Percentiles rank a stretch among this genome's conserved stretches.
Evolutionary conservation across 1,284 basidiomycete species (phyloP).

Genomic region (Fomes fomentarius): DNA sequence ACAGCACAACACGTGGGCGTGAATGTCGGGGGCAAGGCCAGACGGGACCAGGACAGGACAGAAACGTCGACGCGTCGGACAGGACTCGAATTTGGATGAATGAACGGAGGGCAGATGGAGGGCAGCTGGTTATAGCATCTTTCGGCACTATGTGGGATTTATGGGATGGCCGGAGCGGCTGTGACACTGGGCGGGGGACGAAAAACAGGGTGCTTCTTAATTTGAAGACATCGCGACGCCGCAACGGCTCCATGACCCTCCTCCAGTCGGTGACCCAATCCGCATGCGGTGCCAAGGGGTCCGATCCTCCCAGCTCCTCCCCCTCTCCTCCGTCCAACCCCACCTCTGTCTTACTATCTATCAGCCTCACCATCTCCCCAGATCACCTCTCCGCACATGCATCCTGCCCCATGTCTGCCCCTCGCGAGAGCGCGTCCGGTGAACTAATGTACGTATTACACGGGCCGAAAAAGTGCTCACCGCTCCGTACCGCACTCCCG

Average conservation of each 20-base stretch:
- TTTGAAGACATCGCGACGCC: constrained; percentile 24
- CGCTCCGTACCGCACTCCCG: background rate
- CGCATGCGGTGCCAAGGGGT: constrained; percentile 21
- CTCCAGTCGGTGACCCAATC: constrained; percentile 15
- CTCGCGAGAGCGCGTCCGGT: no score
- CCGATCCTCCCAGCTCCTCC: constrained; percentile 9
- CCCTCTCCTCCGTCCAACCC: background rate
- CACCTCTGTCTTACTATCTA: no score
- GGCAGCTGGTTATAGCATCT: constrained; percentile 12
- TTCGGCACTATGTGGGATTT: constrained; percentile 15
- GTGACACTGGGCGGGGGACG: constrained; percentile 21
- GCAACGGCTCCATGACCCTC: constrained; percentile 22
- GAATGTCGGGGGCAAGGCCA: no score
- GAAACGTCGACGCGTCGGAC: background rate
- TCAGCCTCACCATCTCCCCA: background rate
- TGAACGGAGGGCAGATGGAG: constrained; percentile 4
- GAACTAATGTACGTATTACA: no score
- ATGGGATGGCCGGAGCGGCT: constrained; percentile 17
- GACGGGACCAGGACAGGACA: background rate
- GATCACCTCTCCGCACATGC: background rate
- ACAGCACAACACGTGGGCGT: background rate
- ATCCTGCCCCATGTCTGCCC: background rate
- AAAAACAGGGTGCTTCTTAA: constrained; percentile 26
- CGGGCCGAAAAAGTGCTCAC: no score
- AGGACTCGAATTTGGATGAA: background rate